Evolutionary conservation across 2,329 filamentous ascomycete species (phyloP), one percentile per base, ranked within the genome.

Genomic region (Sarocladiaceae sp.): DNA sequence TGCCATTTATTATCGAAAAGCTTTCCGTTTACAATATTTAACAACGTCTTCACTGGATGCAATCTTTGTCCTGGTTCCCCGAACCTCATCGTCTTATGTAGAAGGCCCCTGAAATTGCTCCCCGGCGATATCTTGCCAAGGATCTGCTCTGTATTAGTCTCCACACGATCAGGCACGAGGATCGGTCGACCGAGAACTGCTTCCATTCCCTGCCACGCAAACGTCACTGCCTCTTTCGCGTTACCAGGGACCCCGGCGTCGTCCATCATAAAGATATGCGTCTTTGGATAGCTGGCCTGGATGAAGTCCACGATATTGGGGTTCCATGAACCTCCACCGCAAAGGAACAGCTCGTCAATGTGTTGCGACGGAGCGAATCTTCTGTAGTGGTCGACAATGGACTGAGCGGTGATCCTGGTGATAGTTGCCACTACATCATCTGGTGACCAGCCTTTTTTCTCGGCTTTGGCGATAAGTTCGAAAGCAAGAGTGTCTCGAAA

Each of bases 121-220:
- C 79, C 78, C 0, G 78, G 78, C 20, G 65, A 71, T 11, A 82
- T 68, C 57, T 82, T 82, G 3, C 80, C 80, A 4, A 82, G 68
- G 1, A 83, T 71, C 57, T 76, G 78, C 44, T 71, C 67, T 52
- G 66, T 63, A 26, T 73, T 66, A 20, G 77, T 79, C 65, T 82
- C 78, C 2, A 80, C 78, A 7, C 74, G 66, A 51, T 60, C 59
- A 2, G 79, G 79, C 8, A 83, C 76, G 1, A 74, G 76, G 44
- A 82, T 78, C 25, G 71, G 74, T 15, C 80, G 70, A 7, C 77
- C 79, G 0, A 81, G 72, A 15, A 83, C 61, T 2, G 79, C 77
- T 60, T 84, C 79, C 73, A 84, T 78, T 2, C 74, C 80, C 63
- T 82, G 78, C 74, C 78, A 81, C 3, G 82, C 80, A 60, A 84